Evolutionary conservation across 495 filamentous ascomycete species (phyloP), one percentile per base, ranked within the genome.

Genomic region (Beverwykella pulmonaria): DNA sequence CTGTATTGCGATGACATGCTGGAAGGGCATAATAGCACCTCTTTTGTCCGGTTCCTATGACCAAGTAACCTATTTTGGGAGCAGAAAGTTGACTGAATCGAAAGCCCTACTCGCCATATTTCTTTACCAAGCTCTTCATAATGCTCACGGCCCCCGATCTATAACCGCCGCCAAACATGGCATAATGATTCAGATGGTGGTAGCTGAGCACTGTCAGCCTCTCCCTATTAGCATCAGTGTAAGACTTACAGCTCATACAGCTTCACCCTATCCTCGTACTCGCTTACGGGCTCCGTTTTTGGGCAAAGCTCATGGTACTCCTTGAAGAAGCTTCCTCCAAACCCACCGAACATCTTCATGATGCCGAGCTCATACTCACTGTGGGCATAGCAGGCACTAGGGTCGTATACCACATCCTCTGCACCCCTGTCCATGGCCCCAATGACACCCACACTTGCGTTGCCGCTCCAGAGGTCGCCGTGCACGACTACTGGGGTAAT

Each of bases 291-390:
- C 76, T 95, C 90, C 25, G 88, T 85, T 81, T 89, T 96, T 2
- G 86, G 86, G 59, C 90, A 85, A 36, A 91, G 57, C 23, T 79
- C 69, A 78, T 91, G 85, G 76, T 97, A 97, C 77, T 92, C 88
- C 22, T 81, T 83, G 77, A 88, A 87, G 68, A 95, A 96, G 6
- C 67, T 72, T 0, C 75, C 72, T 20, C 87, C 87, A 80, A 95
- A 97, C 3, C 93, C 93, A 0, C 93, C 93, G 83, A 97, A 97
- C 91, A 98, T 93, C 61, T 83, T 83, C 93, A 96, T 97, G 54
- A 97, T 96, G 0, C 93, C 93, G 53, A 93, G 74, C 74, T 97
- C 93, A 79, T 87, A 97, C 81, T 97, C 93, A 17, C 80, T 87
- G 75, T 96, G 91, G n/a, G 86, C 90, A 77, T 93, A 96, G 59